Conservation (phyloP, 495 filamentous ascomycete species). For the Penicillium longicatenatum region DNA sequence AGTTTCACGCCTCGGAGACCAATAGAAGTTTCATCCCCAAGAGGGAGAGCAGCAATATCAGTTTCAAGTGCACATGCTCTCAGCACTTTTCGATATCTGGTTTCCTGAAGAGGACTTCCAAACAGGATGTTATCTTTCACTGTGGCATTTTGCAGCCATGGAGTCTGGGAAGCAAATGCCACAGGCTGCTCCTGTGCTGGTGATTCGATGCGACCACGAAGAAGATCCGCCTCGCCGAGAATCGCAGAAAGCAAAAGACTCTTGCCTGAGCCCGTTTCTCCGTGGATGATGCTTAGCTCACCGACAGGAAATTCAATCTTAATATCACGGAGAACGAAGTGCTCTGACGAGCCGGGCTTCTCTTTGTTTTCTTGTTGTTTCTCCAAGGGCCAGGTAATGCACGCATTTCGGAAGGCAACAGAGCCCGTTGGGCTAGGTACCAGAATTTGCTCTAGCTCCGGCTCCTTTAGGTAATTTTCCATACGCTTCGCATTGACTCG, state of each 20-base stretch:
- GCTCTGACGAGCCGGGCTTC: background rate
- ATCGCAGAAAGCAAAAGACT: background rate
- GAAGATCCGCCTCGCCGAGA: background rate
- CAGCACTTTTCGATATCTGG: slow-evolving; percentile 5
- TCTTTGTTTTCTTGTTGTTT: background rate
- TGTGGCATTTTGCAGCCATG: slow-evolving; percentile 3
- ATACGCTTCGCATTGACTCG: background rate
- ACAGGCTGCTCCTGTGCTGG: background rate
- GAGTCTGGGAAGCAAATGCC: background rate
- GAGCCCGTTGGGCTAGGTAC: background rate
- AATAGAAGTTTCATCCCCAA: slow-evolving; percentile 1
- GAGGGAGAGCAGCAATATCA: background rate
- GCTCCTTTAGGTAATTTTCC: background rate
- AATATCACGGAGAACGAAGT: background rate
- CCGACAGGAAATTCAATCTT: background rate
- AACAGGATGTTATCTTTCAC: slow-evolving; percentile 8
- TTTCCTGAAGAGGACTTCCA: background rate
- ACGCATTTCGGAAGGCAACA: background rate
- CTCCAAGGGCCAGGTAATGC: background rate
- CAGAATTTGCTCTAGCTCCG: background rate
- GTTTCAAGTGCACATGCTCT: slow-evolving; percentile 3
- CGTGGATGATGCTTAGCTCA: background rate
- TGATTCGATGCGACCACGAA: background rate
- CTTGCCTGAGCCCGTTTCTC: background rate
- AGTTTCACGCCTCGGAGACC: background rate